These are phyloP conservation scores for Bondarzewia mesenterica DNA, from an alignment of 1,284 basidiomycete genomes.

Conservation along the genomic window DNA sequence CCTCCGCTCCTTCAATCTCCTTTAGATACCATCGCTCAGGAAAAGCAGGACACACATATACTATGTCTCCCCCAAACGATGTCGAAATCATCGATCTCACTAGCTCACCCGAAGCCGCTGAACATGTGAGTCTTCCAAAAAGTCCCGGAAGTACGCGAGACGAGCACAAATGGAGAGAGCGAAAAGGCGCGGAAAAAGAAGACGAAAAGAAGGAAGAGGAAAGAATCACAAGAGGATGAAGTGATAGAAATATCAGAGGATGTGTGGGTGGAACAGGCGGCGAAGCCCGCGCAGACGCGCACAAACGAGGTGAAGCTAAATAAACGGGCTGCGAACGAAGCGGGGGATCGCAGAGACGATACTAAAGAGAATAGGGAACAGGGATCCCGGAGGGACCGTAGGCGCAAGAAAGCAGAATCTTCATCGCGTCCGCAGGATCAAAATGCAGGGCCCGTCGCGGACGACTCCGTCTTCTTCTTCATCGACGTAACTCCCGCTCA, in stretches of 20 bases:
- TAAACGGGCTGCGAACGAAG: too few relatives aligned
- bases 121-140: background rate
- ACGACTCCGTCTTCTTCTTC: slow-evolving; percentile 34
- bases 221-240: slow-evolving; percentile 1
- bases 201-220: slow-evolving; percentile 8
- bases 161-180: background rate
- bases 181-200: slow-evolving; percentile 3
- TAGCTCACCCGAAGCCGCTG: slow-evolving; percentile 6
- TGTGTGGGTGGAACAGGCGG: background rate
- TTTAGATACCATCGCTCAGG: too few relatives aligned
- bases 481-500: slow-evolving; percentile 39
- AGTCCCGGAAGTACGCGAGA: background rate
- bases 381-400: slow-evolving; percentile 2
- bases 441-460: slow-evolving; percentile 9
- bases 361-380: too few relatives aligned
- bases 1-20: too few relatives aligned
- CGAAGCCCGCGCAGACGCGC: too few relatives aligned
- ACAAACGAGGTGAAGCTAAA: too few relatives aligned
- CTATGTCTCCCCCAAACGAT: slow-evolving; percentile 2
- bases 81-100: slow-evolving; percentile 30
- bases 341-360: too few relatives aligned
- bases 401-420: slow-evolving; percentile 1
- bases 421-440: background rate
- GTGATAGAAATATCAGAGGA: background rate
- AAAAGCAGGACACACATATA: background rate